phyloP scores from a whole-genome alignment of 2,329 filamentous ascomycete genomes.

The Apiospora phragmitis region DNA sequence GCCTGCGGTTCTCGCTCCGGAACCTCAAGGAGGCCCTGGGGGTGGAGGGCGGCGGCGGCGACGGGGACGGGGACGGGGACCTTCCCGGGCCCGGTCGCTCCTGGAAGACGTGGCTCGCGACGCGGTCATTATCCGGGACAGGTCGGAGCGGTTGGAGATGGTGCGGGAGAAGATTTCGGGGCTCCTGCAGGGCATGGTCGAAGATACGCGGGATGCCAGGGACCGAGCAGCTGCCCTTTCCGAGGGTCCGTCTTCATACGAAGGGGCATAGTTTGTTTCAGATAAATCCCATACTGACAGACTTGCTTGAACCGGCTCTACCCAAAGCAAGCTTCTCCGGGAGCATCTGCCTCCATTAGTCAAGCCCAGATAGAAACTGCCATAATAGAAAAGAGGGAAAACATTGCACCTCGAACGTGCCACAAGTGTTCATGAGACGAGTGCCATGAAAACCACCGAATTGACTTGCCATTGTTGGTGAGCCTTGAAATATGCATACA shows the following conservation, averaged over 20 bases:
- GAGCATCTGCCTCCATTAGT: neutral
- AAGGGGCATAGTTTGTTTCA: too few relatives aligned
- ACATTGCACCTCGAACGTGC: too few relatives aligned
- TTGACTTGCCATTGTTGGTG: neutral
- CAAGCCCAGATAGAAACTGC: neutral
- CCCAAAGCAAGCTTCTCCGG: too few relatives aligned
- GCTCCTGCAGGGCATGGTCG: neutral
- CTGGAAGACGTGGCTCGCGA: neutral
- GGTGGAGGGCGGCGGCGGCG: too few relatives aligned
- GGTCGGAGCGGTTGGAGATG: neutral
- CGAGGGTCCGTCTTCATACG: neutral
- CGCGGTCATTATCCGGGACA: neutral
- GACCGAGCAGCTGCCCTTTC: neutral
- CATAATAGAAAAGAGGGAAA: too few relatives aligned
- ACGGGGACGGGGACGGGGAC: neutral
- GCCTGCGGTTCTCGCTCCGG: neutral
- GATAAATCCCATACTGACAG: neutral
- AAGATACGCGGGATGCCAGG: neutral
- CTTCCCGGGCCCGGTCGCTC: neutral
- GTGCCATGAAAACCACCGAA: neutral
- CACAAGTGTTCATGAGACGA: too few relatives aligned
- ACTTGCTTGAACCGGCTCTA: too few relatives aligned
- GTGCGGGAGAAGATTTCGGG: neutral
- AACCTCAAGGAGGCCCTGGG: neutral
- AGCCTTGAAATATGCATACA: neutral